phyloP scores from a whole-genome alignment of 1,139 yeast species.

The Geotrichum phurueaensis region DNA sequence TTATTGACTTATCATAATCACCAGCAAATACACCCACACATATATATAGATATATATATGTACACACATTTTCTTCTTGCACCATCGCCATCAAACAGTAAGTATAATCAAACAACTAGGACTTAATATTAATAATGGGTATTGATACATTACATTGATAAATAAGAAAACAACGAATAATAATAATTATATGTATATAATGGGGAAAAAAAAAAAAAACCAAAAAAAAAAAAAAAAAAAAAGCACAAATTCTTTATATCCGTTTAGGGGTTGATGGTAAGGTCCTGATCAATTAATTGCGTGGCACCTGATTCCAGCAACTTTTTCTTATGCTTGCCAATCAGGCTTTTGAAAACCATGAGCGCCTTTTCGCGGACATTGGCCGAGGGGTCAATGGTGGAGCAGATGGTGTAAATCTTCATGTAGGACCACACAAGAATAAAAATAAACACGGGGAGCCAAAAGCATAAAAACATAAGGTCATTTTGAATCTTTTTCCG shows the following conservation, averaged over 20 bases:
- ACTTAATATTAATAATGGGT: too few species aligned
- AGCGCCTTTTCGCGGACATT: conserved; percentile 18
- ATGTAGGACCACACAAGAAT: conserved; percentile 27
- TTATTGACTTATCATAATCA: too few species aligned
- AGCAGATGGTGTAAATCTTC: conserved; percentile 10
- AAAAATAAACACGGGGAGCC: conserved; percentile 39
- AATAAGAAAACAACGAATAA: neutral
- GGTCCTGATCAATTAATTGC: neutral
- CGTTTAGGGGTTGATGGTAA: neutral
- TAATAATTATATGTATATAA: neutral
- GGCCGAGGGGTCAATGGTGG: conserved; percentile 9
- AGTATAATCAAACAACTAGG: too few species aligned
- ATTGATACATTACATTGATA: too few species aligned
- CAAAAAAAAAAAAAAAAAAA: too few species aligned
- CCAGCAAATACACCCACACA: too few species aligned
- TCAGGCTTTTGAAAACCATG: neutral
- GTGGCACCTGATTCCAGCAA: neutral
- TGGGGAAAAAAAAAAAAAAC: neutral
- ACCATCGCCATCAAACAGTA: too few species aligned
- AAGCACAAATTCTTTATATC: neutral
- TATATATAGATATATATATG: too few species aligned
- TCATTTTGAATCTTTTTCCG: conserved; percentile 66
- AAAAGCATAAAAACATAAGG: conserved; percentile 77
- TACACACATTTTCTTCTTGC: too few species aligned
- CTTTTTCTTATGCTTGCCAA: conserved; percentile 4